Evolutionary conservation across 2,329 filamentous ascomycete species (phyloP), one percentile per base, ranked within the genome.

Genomic region (Claviceps paspali): DNA sequence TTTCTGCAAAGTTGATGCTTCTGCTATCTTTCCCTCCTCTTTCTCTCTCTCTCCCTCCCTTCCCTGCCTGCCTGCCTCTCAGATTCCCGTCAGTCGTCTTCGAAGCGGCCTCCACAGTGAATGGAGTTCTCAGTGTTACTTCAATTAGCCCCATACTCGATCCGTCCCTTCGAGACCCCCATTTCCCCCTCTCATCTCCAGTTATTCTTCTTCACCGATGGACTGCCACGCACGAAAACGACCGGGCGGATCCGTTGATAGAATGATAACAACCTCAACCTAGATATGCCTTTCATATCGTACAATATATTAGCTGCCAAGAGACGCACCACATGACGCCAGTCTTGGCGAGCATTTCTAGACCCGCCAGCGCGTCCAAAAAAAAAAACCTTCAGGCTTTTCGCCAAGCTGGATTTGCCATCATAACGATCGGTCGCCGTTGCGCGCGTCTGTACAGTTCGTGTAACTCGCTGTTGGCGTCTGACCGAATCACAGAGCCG

Each of bases 401-500:
- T 51, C 52, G 56, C 59, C 59, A 61, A 17, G 52, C 54, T n/a
- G 54, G 51, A 36, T 56, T 54, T 29, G 57, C 56, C 53, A 51
- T 53, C 49, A 59, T 41, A 24, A 93, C 75, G 51, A 88, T 76
- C 18, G 87, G 84, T 44, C 75, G 73, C 50, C 80, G 69, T 48
- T 79, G 76, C 35, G 82, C 77, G 56, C 75, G 74, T 48, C 76
- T 72, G 63, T 88, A 94, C 40, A 82, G 75, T 55, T 86, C 74
- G 47, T 76, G 70, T 41, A 79, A 67, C 50, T 82, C 78, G 27
- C 81, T 77, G 30, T 84, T 83, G 46, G 83, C 77, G 50, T 98
- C 91, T 42, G 85, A 87, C 54, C 91, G 82, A 52, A 98, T 95
- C 31, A 93, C 87, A 50, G 85, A 94, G 49, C 91, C 91, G 49